These are phyloP conservation scores for Pythium sukuiense DNA, from an alignment of 352 stramenopile genomes.

Conservation along the genomic window DNA sequence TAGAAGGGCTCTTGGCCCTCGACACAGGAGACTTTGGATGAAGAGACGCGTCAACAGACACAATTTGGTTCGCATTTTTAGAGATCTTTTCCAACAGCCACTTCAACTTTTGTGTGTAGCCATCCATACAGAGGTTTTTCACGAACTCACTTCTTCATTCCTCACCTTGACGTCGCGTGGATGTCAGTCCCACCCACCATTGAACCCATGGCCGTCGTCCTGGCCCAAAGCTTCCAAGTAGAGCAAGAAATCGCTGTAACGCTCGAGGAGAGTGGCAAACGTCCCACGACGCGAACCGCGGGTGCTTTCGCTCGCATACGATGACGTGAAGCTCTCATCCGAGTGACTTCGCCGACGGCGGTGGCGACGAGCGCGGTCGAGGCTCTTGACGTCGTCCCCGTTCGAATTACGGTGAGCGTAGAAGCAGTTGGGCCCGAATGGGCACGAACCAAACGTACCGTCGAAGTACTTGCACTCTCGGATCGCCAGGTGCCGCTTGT, in stretches of 20 bases:
- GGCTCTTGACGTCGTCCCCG: constrained; percentile 64
- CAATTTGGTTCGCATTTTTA: not conserved
- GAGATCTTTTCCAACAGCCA: constrained; percentile 2
- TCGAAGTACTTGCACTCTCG: constrained; percentile 85
- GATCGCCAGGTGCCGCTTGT: constrained; percentile 73
- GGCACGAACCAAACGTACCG: constrained; percentile 61
- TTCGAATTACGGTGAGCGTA: constrained; percentile 66
- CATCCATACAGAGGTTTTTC: not conserved
- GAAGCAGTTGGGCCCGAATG: constrained; percentile 74
- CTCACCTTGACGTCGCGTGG: too few species aligned
- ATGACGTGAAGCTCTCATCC: not conserved
- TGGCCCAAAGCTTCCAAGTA: constrained; percentile 52
- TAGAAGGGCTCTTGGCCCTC: not conserved
- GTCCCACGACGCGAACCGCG: constrained; percentile 6
- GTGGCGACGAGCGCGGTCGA: constrained; percentile 33
- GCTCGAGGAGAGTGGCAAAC: constrained; percentile 49
- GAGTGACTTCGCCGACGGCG: constrained; percentile 14
- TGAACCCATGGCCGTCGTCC: constrained; percentile 48
- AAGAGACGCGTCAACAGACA: not conserved
- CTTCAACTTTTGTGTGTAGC: not conserved
- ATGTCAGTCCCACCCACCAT: constrained; percentile 6
- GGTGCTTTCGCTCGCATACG: not conserved
- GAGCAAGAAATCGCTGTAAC: constrained; percentile 63
- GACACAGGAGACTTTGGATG: not conserved
- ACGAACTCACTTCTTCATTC: constrained; percentile 1